Conservation (phyloP, 495 filamentous ascomycete species). For the Penicillium turbatum region DNA sequence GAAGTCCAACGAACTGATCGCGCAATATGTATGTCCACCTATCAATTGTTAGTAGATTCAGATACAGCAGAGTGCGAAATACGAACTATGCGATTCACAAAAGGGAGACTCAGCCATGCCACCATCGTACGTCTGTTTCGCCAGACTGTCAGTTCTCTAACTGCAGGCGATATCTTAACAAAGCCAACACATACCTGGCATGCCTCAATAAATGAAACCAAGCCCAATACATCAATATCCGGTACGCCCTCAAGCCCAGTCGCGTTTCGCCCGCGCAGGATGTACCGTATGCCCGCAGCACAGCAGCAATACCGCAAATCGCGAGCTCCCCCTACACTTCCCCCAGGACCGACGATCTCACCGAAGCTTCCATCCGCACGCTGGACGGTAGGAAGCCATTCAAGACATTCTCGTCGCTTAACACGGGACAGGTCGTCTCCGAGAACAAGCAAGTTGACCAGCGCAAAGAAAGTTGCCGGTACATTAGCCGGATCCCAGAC, state of each 20-base stretch:
- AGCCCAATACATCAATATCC: constrained; percentile 70
- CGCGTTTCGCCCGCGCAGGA: constrained; percentile 58
- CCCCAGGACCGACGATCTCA: constrained; percentile 61
- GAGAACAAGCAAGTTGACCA: constrained; percentile 67
- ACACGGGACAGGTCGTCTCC: constrained; percentile 69
- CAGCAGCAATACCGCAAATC: constrained; percentile 87
- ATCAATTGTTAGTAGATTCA: constrained; percentile 17
- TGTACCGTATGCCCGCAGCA: constrained; percentile 75
- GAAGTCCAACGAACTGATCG: constrained; percentile 68
- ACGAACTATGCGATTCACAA: constrained; percentile 84
- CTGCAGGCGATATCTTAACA: not conserved
- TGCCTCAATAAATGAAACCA: constrained; percentile 66
- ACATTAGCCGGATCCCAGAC: constrained; percentile 77
- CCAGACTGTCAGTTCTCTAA: constrained; percentile 21
- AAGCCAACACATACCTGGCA: constrained; percentile 53
- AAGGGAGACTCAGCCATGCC: constrained; percentile 77
- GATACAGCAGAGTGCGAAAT: constrained; percentile 2
- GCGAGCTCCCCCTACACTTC: constrained; percentile 65
- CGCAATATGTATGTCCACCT: constrained; percentile 90
- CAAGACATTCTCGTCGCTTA: constrained; percentile 60
- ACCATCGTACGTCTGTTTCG: constrained; percentile 75
- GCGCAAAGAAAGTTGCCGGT: constrained; percentile 82
- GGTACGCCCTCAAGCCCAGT: constrained; percentile 50
- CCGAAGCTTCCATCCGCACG: constrained; percentile 87
- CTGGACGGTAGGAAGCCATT: constrained; percentile 75